Evolutionary conservation across 768 basidiomycete genomes (phyloP).

Genomic region (Boletales sp.): DNA sequence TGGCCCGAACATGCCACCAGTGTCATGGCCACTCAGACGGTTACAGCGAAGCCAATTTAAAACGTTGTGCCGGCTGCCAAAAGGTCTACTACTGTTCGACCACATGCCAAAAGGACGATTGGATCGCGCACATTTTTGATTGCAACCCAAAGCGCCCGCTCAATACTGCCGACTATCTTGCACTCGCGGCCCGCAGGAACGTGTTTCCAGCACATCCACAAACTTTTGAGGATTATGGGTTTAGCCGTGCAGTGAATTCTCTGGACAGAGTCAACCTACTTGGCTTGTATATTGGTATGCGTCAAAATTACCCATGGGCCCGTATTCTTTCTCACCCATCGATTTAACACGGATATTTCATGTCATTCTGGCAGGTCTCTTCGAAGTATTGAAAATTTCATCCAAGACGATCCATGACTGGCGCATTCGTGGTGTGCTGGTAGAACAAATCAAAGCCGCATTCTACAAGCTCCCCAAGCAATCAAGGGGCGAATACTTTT

Average conservation of each 20-base stretch:
- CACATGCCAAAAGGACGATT: too few relatives aligned
- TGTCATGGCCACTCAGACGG: too few relatives aligned
- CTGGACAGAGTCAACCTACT: slow-evolving; percentile 21
- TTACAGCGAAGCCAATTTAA: too few relatives aligned
- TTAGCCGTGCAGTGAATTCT: slow-evolving; percentile 18
- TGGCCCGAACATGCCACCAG: too few relatives aligned
- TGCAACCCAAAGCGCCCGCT: too few relatives aligned
- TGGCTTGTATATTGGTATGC: slow-evolving; percentile 24
- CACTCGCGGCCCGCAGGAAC: slow-evolving; percentile 20
- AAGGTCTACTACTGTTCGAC: too few relatives aligned
- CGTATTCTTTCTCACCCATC: too few relatives aligned
- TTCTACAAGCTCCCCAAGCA: slow-evolving; percentile 23
- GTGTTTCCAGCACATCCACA: slow-evolving; percentile 29
- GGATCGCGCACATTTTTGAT: too few relatives aligned
- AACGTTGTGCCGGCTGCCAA: neutral
- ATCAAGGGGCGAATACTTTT: slow-evolving; percentile 29
- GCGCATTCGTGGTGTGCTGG: slow-evolving; percentile 29
- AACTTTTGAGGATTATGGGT: slow-evolving; percentile 37
- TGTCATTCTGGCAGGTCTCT: slow-evolving; percentile 16
- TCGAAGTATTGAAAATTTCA: slow-evolving; percentile 15
- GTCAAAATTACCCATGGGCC: neutral
- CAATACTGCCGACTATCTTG: slow-evolving; percentile 20
- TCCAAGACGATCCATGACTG: slow-evolving; percentile 32
- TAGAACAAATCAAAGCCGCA: slow-evolving; percentile 30
- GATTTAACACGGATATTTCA: too few relatives aligned